phyloP scores from a whole-genome alignment of 805 yeast genomes.

The Candida verbasci region DNA sequence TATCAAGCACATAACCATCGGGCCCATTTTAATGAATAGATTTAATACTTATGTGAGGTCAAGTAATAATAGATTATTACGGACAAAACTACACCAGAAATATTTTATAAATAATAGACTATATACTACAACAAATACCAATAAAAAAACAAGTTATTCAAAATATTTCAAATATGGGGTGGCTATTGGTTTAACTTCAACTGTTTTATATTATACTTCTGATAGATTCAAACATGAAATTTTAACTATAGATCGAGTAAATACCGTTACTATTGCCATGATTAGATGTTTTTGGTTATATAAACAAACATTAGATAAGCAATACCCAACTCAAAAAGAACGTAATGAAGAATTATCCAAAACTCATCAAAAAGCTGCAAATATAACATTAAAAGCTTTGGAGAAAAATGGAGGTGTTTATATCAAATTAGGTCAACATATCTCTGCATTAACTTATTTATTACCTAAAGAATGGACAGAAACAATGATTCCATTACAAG shows the following conservation, averaged over 20 bases:
- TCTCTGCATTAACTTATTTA: constrained; percentile 86
- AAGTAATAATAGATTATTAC: no score
- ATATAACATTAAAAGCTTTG: constrained; percentile 71
- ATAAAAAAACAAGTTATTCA: constrained; percentile 4
- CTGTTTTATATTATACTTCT: constrained; percentile 31
- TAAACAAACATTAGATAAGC: constrained; percentile 46
- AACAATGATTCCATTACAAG: constrained; percentile 90
- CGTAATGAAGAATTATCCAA: constrained; percentile 49
- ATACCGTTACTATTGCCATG: constrained; percentile 67
- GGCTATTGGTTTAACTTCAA: constrained; percentile 25
- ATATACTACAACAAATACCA: background rate
- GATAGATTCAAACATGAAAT: constrained; percentile 31
- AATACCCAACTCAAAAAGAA: constrained; percentile 39
- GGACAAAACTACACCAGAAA: no score
- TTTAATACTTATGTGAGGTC: no score
- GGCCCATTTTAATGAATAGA: no score
- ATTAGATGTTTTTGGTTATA: constrained; percentile 69
- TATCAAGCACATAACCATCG: no score
- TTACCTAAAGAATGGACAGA: constrained; percentile 93
- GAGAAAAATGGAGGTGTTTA: constrained; percentile 88
- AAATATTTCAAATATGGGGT: constrained; percentile 20
- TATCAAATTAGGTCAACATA: constrained; percentile 92
- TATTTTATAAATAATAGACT: no score
- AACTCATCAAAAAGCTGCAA: constrained; percentile 76
- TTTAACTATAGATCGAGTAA: constrained; percentile 45